Evolutionary conservation across 208 protist genomes (phyloP), one percentile per base, ranked within the genome.

Genomic region (Tetramitus jugosus): DNA sequence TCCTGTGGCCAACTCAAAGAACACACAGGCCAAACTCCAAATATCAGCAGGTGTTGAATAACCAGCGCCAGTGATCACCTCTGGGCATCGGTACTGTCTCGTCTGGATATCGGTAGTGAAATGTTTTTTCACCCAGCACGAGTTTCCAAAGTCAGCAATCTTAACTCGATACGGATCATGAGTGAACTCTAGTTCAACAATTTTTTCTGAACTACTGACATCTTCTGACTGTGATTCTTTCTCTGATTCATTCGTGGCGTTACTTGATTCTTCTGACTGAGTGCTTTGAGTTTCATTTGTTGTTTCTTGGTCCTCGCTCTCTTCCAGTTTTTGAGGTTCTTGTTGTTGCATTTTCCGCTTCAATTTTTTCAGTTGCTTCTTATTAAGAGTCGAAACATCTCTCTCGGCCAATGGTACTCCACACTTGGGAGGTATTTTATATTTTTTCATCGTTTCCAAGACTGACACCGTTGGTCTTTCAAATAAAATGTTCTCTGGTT

Each of bases 101-200:
- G 93, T 96, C 81, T 95, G 93, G 60, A 94, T 78, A 79, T 94
- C 89, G 78, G 92, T 88, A 13, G 95, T 97, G 82, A 99, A 98
- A 84, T 98, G 95, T 68, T 95, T 87, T 82, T 98, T 81, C 0
- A 87, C 90, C 91, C 95, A 99, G 87, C 96, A 98, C 49, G 95
- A 96, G 88, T 99, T 99, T 69, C 97, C 97, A 79, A 98, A 95
- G 84, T 99, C 96, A 20, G 94, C 95, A 8, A 98, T 81, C 61
- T 98, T 95, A n/a, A 96, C 91, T 78, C 61, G 7, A 68, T 67
- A 23, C 46, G 45, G 10, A 33, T 31, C 3, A n/a, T n/a, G n/a
- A n/a, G n/a, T n/a, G n/a, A 81, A 56, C 42, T 37, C 56, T 49
- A 53, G 31, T 69, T 79, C 4, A 75, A 1, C 68, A 35, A 37